These are phyloP conservation scores for Pichia sorboxylosa DNA, from an alignment of 1,139 yeast genomes.

Conservation along the genomic window DNA sequence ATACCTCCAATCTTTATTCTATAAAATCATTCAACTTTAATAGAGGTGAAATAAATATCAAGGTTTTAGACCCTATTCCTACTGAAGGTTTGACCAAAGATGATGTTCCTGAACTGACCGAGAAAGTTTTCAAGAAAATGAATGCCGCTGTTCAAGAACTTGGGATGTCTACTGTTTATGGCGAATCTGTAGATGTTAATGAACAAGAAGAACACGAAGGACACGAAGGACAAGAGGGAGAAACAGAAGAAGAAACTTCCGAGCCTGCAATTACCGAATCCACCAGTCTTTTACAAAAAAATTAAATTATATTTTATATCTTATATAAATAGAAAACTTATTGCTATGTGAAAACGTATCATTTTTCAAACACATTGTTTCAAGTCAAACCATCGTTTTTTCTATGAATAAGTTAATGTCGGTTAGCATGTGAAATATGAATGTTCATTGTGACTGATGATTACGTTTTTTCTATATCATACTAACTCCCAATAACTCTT, in stretches of 20 bases:
- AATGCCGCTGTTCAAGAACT: conserved; percentile 25
- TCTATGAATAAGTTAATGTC: too few relatives aligned
- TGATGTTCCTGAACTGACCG: conserved; percentile 42
- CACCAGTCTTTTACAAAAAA: conserved; percentile 11
- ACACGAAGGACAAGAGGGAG: conserved; percentile 1
- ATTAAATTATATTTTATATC: too few relatives aligned
- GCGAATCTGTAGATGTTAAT: conserved; percentile 8
- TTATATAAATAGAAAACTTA: too few relatives aligned
- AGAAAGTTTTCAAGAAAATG: conserved; percentile 29
- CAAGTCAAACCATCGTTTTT: too few relatives aligned
- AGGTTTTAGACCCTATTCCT: conserved; percentile 56
- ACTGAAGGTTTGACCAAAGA: conserved; percentile 49
- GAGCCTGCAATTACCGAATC: conserved; percentile 8
- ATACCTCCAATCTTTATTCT: conserved; percentile 66
- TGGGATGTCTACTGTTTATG: conserved; percentile 30
- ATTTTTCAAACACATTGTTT: too few relatives aligned
- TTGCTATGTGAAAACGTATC: too few relatives aligned
- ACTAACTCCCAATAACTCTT: too few relatives aligned
- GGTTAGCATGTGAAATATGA: too few relatives aligned
- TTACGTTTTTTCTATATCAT: too few relatives aligned
- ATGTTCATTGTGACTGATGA: too few relatives aligned
- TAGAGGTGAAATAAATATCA: conserved; percentile 49
- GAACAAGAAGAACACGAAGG: conserved; percentile 6
- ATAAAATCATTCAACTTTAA: conserved; percentile 45
- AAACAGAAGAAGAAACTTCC: conserved; percentile 1